Evolutionary conservation across 169 alveolate genomes (phyloP), one percentile per base, ranked within the genome.

Genomic region (Eimeria falciformis): DNA sequence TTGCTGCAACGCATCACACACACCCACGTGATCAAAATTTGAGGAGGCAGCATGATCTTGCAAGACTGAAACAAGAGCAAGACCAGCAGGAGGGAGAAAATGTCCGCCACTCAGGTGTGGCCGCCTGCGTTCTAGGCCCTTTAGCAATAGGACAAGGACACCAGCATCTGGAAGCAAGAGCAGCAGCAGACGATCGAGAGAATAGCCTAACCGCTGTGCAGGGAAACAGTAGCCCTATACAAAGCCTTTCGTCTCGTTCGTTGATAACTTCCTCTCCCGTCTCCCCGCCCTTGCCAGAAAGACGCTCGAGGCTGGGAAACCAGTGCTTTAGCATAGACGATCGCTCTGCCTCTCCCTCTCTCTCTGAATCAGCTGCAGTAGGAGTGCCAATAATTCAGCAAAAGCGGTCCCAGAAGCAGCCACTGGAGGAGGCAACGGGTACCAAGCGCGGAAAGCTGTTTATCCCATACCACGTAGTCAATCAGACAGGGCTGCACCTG

Each of bases 401-500:
- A 7, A 37, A 12, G 0, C 77, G 58, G 46, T 23, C 7, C 50
- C 66, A 58, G 90, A n/a, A n/a, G 66, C 17, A 50, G 58, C 79
- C 66, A n/a, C 53, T 33, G 46, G 50, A 17, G 65, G 79, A 40
- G 79, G 79, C 90, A 23, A 78, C 65, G 14, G 79, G n/a, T 25
- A 77, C 66, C 40, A 82, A 82, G 65, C 43, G 65, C 46, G 78
- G 62, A 62, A 37, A 58, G 25, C 86, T 46, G 62, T 89, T 89
- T 55, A 25, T 73, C 17, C 89, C 93, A 5, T 89, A 89, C 89
- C 82, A 37, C 5, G 89, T 89, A 25, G 58, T 55, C 12, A 89
- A 89, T 45, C 89, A 89, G 62, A 89, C 93, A 5, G 93, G 93
- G 46, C 83, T 75, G 69, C 82, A 71, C 65, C 88, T 89, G 7